Conservation (phyloP, 371 early-diverging fungal genomes). For the Mortierella polycephala region DNA sequence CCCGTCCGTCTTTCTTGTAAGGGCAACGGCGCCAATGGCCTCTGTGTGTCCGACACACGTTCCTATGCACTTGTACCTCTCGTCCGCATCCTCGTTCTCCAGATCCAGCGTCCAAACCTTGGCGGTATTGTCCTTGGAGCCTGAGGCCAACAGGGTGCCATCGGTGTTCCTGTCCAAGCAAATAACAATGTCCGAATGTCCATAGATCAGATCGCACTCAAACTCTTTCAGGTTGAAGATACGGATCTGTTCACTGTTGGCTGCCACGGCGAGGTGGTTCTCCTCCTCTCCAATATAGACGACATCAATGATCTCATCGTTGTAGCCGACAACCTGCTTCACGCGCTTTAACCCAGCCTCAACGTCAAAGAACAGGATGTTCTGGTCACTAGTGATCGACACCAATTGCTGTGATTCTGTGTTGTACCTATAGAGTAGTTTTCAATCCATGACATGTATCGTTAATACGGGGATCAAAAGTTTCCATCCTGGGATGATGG, state of each 20-base stretch:
- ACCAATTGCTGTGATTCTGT: conserved; percentile 67
- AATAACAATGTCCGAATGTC: conserved; percentile 90
- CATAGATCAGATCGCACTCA: conserved; percentile 87
- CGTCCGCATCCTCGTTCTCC: conserved; percentile 60
- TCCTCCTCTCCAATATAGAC: conserved; percentile 79
- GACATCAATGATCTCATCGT: conserved; percentile 94
- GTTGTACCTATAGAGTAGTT: conserved; percentile 57
- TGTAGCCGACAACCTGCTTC: conserved; percentile 93
- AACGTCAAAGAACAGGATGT: conserved; percentile 82
- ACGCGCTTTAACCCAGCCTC: conserved; percentile 63
- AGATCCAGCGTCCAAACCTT: conserved; percentile 78
- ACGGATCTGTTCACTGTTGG: conserved; percentile 92
- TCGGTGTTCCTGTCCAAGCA: conserved; percentile 76
- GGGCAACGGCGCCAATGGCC: conserved; percentile 86
- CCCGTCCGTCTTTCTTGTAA: conserved; percentile 68
- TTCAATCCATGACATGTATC: not conserved
- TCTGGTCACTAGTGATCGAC: conserved; percentile 90
- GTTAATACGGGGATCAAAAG: too few relatives aligned
- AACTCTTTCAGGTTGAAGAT: conserved; percentile 84
- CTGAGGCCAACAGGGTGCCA: conserved; percentile 81
- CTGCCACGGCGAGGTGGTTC: conserved; percentile 85
- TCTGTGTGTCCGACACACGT: conserved; percentile 91
- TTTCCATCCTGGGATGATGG: not conserved
- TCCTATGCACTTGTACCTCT: conserved; percentile 72
- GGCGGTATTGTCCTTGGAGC: conserved; percentile 90